These are phyloP conservation scores for Flaveria brownii DNA, from an alignment of 129 eudicot species.

Conservation along the genomic window DNA sequence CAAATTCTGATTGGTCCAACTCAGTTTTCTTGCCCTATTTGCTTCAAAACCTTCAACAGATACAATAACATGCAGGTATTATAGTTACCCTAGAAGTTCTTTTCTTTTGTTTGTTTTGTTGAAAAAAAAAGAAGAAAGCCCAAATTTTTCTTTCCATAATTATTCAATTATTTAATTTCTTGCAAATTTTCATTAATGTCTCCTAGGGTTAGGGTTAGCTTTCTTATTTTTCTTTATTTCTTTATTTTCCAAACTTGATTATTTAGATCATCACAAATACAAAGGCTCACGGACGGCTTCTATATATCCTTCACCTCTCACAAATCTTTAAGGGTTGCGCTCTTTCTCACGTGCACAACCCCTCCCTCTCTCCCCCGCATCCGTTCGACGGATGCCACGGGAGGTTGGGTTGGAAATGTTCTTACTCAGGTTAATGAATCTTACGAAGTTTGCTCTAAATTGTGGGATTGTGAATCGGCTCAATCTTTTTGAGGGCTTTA, in stretches of 20 bases:
- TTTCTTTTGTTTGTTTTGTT: not conserved
- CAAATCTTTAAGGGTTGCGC: no score
- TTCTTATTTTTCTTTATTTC: not conserved
- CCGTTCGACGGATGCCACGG: no score
- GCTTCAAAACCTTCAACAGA: conserved; percentile 92
- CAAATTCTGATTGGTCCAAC: conserved; percentile 92
- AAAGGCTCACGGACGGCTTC: no score
- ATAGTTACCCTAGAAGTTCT: not conserved
- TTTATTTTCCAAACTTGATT: conserved; percentile 18
- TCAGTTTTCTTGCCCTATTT: conserved; percentile 91
- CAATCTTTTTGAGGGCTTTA: no score
- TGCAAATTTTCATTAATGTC: conserved; percentile 36
- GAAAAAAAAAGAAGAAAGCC: conserved; percentile 6
- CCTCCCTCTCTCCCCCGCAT: no score
- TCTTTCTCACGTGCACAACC: no score
- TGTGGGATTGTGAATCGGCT: conserved; percentile 33
- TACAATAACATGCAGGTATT: conserved; percentile 97
- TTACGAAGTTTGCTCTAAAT: conserved; percentile 3
- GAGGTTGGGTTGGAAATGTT: no score
- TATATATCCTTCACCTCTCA: no score
- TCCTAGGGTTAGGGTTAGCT: conserved; percentile 38
- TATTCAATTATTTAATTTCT: conserved; percentile 11
- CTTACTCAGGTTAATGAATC: not conserved
- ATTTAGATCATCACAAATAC: not conserved
- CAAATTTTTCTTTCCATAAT: conserved; percentile 16